A percentile compares a stretch with the other conserved stretches of the same genome.
phyloP scores from a whole-genome alignment of 2,329 filamentous ascomycete genomes.

The Cladophialophora immunda region DNA sequence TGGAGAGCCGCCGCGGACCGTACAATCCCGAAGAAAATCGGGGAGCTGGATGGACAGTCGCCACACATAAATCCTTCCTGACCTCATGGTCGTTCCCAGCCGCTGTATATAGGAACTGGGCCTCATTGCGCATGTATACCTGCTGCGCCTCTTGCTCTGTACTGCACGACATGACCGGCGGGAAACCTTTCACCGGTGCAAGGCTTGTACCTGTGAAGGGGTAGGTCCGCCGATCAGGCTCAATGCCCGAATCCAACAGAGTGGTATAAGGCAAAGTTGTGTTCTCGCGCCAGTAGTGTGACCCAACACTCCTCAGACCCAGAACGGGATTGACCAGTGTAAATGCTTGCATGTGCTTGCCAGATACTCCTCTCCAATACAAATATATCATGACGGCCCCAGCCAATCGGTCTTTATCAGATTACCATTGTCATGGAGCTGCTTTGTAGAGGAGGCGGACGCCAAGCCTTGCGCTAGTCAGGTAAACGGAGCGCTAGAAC shows the following conservation, averaged over 20 bases:
- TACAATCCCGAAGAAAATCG: conserved; percentile 8
- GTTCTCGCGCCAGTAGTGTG: background rate
- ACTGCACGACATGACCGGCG: background rate
- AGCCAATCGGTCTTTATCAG: background rate
- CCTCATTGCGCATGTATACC: background rate
- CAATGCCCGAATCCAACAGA: background rate
- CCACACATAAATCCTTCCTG: background rate
- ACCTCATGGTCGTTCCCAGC: background rate
- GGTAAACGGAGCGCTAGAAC: background rate
- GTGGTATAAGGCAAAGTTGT: background rate
- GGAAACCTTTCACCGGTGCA: background rate
- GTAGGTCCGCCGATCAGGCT: conserved; percentile 2
- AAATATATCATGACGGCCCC: background rate
- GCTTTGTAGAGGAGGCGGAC: background rate
- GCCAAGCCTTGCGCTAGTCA: background rate
- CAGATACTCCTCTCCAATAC: background rate
- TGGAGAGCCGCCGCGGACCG: conserved; percentile 16
- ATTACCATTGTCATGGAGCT: background rate
- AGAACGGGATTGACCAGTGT: background rate
- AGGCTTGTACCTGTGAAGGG: background rate
- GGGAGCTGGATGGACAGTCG: background rate
- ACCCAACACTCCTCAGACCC: background rate
- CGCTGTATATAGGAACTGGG: conserved; percentile 1
- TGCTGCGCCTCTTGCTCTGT: background rate
- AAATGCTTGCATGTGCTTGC: background rate